Base-by-base conservation (phyloP, 2,329 filamentous ascomycete genomes). In the Fragosphaeria purpurea region DNA sequence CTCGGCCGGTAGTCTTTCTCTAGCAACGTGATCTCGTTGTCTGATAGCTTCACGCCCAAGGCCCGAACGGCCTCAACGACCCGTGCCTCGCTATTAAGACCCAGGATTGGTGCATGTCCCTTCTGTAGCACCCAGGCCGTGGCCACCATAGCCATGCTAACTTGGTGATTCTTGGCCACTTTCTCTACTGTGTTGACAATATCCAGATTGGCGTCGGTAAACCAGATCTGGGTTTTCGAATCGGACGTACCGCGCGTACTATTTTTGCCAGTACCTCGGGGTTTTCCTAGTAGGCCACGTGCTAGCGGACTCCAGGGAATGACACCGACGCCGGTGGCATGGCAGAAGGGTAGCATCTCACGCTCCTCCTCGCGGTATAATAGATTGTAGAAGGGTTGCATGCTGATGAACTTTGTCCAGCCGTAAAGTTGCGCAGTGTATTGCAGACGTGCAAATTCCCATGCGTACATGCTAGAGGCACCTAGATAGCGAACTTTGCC, bases 301-400 rank as follows among this genome's bases (percentile, higher is more conserved):
- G 64, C 64, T 6, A 67, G 59, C 0, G 65, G 65, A 12, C 56
- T 61, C 63, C 55, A 48, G 7, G 66, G 66, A 7, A 69, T 65
- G 11, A 69, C 55, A 0, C 63, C 66, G 1, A 69, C 65, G 5
- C 65, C 65, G 0, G 58, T 63, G 1, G 59, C 66, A 3, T 57
- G 52, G 44, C 67, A 69, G 42, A 67, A 69, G 0, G 65, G 65
- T 1, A 68, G 53, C 67, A 69, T 69, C 41, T 69, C 67, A 1
- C 67, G 64, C 54, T 69, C 67, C 38, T 85, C 81, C 58, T 85
- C 82, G 4, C 82, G 72, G 60, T 82, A 81, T 2, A 77, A 60
- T 0, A 78, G 65, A 55, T 78, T 80, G 59, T 82, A 74, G 44
- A 73, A 71, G 32, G 76, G 76, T 55, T 81, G 77, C 78, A 82